Conservation (phyloP, 768 basidiomycete genomes). For the Termitomyces eurrhizus region DNA sequence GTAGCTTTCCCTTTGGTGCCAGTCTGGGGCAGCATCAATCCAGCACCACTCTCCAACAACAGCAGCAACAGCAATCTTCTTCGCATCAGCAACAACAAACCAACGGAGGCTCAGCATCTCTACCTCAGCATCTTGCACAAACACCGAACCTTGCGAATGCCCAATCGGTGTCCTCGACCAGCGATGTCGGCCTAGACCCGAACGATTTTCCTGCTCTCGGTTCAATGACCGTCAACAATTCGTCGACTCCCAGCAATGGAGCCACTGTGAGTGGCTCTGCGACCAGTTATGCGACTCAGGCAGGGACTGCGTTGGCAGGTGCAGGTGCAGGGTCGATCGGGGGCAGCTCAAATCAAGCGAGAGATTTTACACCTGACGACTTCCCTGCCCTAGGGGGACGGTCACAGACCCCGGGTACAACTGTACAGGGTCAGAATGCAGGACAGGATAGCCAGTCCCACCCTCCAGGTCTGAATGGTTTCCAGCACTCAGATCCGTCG, state of each 20-base stretch:
- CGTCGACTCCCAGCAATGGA: constrained; percentile 35
- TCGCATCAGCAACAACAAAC: constrained; percentile 54
- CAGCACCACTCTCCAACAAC: constrained; percentile 36
- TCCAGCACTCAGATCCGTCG: constrained; percentile 38
- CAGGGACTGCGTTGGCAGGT: constrained; percentile 56
- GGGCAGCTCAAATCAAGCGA: constrained; percentile 37
- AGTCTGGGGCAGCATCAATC: constrained; percentile 49
- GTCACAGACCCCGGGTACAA: constrained; percentile 37
- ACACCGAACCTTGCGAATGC: constrained; percentile 48
- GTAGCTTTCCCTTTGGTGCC: constrained; percentile 63
- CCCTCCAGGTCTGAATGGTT: constrained; percentile 79
- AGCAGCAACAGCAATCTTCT: constrained; percentile 32
- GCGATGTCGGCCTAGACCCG: constrained; percentile 78
- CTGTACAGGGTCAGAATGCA: constrained; percentile 28
- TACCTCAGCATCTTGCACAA: constrained; percentile 55
- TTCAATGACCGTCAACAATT: constrained; percentile 46
- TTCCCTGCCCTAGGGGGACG: constrained; percentile 84
- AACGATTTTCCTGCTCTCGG: constrained; percentile 89
- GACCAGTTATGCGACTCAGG: constrained; percentile 82
- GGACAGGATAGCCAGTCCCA: constrained; percentile 44
- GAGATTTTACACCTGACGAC: constrained; percentile 84
- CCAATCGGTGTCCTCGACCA: constrained; percentile 60
- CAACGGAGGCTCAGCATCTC: constrained; percentile 47
- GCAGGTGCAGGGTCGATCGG: constrained; percentile 33
- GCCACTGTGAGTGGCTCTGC: constrained; percentile 30